A percentile compares a stretch with the other conserved stretches of the same genome.
Evolutionary conservation across 805 yeast genomes (phyloP).

Genomic region (Saturnispora serradocipensis): DNA sequence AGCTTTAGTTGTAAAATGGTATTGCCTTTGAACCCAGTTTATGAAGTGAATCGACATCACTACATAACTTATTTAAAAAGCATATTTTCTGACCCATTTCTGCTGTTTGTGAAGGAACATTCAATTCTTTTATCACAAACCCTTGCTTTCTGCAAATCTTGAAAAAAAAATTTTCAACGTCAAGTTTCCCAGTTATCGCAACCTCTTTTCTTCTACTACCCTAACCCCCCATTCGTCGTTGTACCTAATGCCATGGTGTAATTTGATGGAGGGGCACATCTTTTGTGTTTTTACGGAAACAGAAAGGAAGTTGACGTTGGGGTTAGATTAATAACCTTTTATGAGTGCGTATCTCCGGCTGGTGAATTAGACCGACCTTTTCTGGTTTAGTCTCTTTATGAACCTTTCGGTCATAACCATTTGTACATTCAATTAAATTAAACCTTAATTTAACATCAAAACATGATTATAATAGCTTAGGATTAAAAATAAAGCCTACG

Average conservation of each 20-base stretch:
- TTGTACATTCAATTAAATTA: conserved; percentile 1
- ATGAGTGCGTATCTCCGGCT: conserved; percentile 9
- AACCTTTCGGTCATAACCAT: conserved; percentile 10
- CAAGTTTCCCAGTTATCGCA: neutral
- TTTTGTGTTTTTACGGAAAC: neutral
- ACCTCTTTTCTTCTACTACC: neutral
- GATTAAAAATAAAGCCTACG: neutral
- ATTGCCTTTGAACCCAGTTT: too few relatives aligned
- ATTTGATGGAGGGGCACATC: conserved; percentile 6
- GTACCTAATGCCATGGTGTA: neutral
- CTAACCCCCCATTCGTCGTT: conserved; percentile 4
- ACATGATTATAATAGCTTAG: neutral
- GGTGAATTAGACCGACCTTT: neutral
- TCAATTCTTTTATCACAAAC: neutral
- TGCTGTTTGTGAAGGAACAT: neutral
- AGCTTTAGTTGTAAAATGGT: too few relatives aligned
- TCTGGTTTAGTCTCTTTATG: neutral
- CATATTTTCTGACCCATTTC: too few relatives aligned
- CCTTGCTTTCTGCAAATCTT: neutral
- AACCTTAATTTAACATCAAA: neutral
- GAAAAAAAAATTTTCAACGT: neutral
- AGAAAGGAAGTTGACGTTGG: neutral
- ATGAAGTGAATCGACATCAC: too few relatives aligned
- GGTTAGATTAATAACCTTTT: conserved; percentile 3
- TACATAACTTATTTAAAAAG: neutral